Evolutionary conservation across 768 basidiomycete genomes (phyloP).

Genomic region (Scleroderma bovista): DNA sequence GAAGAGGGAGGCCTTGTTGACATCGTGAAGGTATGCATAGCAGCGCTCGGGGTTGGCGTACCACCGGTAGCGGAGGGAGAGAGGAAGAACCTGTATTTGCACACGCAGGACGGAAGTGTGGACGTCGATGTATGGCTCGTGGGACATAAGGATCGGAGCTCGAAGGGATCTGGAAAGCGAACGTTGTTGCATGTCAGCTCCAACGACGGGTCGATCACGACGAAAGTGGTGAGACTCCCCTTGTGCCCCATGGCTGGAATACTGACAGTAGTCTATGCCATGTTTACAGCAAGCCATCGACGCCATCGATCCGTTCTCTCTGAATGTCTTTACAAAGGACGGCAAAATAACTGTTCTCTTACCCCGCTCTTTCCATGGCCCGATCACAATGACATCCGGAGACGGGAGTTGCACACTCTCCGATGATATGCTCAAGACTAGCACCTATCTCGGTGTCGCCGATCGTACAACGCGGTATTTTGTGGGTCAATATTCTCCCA

Average conservation of each 20-base stretch:
- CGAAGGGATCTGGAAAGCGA: not conserved
- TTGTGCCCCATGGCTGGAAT: no score
- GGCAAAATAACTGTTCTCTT: constrained; percentile 34
- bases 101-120: constrained; percentile 31
- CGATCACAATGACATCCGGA: constrained; percentile 27
- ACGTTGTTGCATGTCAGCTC: constrained; percentile 1
- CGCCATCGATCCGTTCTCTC: constrained; percentile 7
- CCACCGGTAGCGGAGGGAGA: constrained; percentile 4
- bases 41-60: no score
- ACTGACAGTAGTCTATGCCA: no score
- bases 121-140: constrained; percentile 37
- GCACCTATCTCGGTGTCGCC: constrained; percentile 32
- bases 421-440: constrained; percentile 21
- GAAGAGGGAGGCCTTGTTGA: no score
- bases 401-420: constrained; percentile 27
- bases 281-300: constrained; percentile 11
- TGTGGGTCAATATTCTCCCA: constrained; percentile 33
- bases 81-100: constrained; percentile 35
- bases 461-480: constrained; percentile 33
- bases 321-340: constrained; percentile 12
- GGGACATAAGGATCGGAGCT: constrained; percentile 1
- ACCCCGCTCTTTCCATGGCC: constrained; percentile 38
- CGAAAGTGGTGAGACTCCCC: no score
- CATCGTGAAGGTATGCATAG: no score
- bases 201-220: no score